These are phyloP conservation scores for Acanthamoeba culbertsoni DNA, from an alignment of 208 protist species.

Conservation along the genomic window DNA sequence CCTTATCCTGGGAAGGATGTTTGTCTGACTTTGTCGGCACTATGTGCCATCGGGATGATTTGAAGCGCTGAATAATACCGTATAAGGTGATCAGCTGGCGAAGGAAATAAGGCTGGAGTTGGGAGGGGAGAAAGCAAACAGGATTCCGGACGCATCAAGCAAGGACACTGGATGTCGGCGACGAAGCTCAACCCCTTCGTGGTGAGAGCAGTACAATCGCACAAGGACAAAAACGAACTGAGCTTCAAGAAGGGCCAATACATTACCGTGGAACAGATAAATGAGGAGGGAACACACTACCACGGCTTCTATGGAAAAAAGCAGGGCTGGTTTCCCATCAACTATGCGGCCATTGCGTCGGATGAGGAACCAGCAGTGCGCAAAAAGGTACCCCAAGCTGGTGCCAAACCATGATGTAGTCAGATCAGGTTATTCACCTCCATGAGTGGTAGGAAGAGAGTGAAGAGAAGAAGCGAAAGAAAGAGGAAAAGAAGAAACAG, in stretches of 20 bases:
- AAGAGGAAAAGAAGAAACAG: background rate
- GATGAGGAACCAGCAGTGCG: background rate
- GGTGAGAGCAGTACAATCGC: background rate
- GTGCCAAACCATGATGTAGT: background rate
- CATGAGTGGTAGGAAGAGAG: background rate
- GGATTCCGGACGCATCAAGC: too few species aligned
- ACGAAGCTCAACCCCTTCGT: background rate
- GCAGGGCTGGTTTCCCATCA: conserved; percentile 29
- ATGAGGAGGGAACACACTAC: background rate
- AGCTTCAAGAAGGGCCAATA: conserved; percentile 46
- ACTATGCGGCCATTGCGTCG: background rate
- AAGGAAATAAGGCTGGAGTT: too few species aligned
- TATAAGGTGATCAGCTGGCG: too few species aligned
- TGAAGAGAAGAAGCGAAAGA: background rate
- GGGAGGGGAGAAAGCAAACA: too few species aligned
- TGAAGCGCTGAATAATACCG: too few species aligned
- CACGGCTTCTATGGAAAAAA: conserved; percentile 1
- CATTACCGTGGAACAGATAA: background rate
- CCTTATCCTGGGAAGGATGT: too few species aligned
- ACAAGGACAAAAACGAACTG: conserved; percentile 30
- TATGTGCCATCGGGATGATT: too few species aligned
- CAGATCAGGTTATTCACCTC: background rate
- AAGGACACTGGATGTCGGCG: too few species aligned
- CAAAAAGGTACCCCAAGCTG: background rate
- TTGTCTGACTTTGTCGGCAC: too few species aligned